Evolutionary conservation across 2,329 filamentous ascomycete genomes (phyloP), one percentile per base, ranked within the genome.

Genomic region (Didymella glomerata): DNA sequence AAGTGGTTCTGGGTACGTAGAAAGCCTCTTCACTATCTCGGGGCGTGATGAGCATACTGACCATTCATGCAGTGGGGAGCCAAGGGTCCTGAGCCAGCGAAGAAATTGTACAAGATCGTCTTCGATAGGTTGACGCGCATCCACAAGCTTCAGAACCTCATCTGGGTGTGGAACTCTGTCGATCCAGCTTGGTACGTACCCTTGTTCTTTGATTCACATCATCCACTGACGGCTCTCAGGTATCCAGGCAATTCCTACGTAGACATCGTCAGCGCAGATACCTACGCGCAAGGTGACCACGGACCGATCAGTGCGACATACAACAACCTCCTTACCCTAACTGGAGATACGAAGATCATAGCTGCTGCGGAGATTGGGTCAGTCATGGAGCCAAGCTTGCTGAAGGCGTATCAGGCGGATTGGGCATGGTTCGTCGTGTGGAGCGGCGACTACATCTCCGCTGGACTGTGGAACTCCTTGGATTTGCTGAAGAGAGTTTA

Each of bases 121-220:
- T 82, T 81, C 52, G 75, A 82, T 41, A 74, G 82, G 1, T 65
- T 83, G 30, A 82, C 80, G 0, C 76, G 76, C 32, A 63, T 80
- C 48, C 82, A 84, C 64, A 62, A 67, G 2, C 63, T 84, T 20
- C 78, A 81, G 62, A 84, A 84, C 64, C 63, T 84, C 10, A 68
- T 84, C 47, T 84, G 82, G 82, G 71, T 82, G 8, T 83, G 82
- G 82, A 84, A 84, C 66, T 82, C 79, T 0, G 70, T 83, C 0
- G 64, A 66, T 2, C 65, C 74, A 1, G 76, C 73, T 18, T 84
- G 82, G 82, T 32, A 32, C 30, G 13, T 3, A 4, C 2, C 30
- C 11, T 32, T 16, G 2, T 32, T 16, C 30, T 16, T 32, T 11
- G 2, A 13, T 10, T 11, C 9, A 13, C 28, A 11, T 4, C 10